A percentile compares a stretch with the other conserved stretches of the same genome.
Conservation (phyloP, 2,329 filamentous ascomycete genomes). For the Didymosphaeria variabile region DNA sequence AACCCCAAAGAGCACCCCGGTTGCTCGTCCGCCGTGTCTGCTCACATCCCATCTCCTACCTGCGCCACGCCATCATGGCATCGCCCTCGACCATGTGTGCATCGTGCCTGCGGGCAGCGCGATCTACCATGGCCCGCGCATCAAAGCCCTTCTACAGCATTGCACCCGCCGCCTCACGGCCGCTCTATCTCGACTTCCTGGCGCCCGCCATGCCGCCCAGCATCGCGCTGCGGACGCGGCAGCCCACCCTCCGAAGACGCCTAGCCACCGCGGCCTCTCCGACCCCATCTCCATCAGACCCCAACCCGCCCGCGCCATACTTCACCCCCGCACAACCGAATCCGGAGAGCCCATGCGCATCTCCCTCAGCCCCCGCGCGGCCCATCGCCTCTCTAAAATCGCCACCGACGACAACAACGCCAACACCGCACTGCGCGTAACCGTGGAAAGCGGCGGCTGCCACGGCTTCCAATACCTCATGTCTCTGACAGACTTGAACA, state of each 20-base stretch:
- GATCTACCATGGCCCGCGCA: constrained; percentile 13
- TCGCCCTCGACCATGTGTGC: constrained; percentile 40
- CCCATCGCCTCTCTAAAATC: constrained; percentile 73
- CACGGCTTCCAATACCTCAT: constrained; percentile 99
- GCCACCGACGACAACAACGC: constrained; percentile 68
- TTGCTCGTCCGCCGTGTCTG: constrained; percentile 30
- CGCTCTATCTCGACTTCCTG: constrained; percentile 45
- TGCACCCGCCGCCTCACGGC: constrained; percentile 32
- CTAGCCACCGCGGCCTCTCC: constrained; percentile 29
- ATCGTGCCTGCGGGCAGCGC: constrained; percentile 40
- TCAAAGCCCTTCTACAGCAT: constrained; percentile 28
- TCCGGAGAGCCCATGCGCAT: constrained; percentile 85
- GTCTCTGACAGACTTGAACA: constrained; percentile 74
- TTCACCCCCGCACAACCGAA: constrained; percentile 81
- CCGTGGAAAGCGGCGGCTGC: constrained; percentile 92
- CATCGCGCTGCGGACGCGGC: neutral
- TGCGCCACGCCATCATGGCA: constrained; percentile 29
- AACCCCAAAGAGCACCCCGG: constrained; percentile 5
- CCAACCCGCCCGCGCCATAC: constrained; percentile 48
- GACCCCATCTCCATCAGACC: constrained; percentile 28
- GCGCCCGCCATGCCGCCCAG: constrained; percentile 23
- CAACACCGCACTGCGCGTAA: constrained; percentile 85
- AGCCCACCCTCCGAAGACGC: constrained; percentile 49
- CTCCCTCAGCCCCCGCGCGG: constrained; percentile 82
- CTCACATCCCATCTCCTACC: constrained; percentile 13